Percentiles rank a stretch among this genome's conserved stretches.
phyloP scores from a whole-genome alignment of 2,329 filamentous ascomycete genomes.

The Fusarium sp. region DNA sequence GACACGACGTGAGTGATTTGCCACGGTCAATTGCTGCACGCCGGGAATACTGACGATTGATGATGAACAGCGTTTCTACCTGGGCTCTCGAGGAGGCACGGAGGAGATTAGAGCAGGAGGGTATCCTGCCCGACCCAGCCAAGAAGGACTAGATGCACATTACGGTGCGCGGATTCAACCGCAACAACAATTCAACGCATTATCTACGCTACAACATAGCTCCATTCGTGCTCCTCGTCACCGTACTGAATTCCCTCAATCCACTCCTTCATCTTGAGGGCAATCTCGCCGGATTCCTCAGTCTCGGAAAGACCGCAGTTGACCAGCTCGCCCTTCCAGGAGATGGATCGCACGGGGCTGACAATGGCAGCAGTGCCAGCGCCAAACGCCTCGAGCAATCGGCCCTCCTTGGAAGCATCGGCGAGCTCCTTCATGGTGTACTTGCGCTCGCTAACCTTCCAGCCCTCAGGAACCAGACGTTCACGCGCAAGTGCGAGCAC shows the following conservation, averaged over 20 bases:
- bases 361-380: constrained; percentile 95
- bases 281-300: constrained; percentile 89
- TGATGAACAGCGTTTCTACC: constrained; percentile 85
- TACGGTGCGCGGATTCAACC: background rate
- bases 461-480: constrained; percentile 84
- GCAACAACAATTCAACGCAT: constrained; percentile 14
- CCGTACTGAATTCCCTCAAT: constrained; percentile 97
- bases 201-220: constrained; percentile 59
- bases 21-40: constrained; percentile 13
- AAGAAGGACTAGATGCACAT: constrained; percentile 56
- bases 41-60: constrained; percentile 44
- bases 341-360: constrained; percentile 87
- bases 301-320: constrained; percentile 84
- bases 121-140: constrained; percentile 85
- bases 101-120: constrained; percentile 94
- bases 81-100: constrained; percentile 98
- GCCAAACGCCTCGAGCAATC: constrained; percentile 93
- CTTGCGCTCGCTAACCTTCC: constrained; percentile 89
- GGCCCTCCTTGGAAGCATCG: constrained; percentile 84
- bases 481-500: constrained; percentile 89
- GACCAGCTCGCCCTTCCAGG: constrained; percentile 85
- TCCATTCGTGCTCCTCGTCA: constrained; percentile 93
- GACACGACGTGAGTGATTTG: constrained; percentile 89
- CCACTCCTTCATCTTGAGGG: constrained; percentile 92
- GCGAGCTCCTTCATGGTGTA: constrained; percentile 90